A percentile compares a stretch with the other conserved stretches of the same genome.
These are phyloP conservation scores for Scheffersomyces lignicola DNA, from an alignment of 1,139 yeast genomes.

Conservation along the genomic window DNA sequence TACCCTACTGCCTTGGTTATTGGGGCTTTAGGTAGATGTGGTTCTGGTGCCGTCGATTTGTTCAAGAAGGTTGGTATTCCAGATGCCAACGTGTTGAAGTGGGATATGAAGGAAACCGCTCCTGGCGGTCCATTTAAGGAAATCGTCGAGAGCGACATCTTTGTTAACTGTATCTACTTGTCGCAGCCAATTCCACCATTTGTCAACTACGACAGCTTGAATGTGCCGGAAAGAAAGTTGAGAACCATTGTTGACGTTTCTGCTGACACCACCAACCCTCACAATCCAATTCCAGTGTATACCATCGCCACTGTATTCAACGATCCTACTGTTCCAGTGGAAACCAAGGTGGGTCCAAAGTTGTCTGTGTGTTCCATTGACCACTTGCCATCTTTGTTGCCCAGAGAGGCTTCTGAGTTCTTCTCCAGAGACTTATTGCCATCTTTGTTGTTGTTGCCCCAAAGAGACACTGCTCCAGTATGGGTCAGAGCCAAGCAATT, in stretches of 20 bases:
- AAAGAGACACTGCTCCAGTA: constrained; percentile 79
- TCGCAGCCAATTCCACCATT: constrained; percentile 94
- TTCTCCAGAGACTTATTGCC: constrained; percentile 87
- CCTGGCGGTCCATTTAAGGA: constrained; percentile 97
- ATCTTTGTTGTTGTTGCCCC: constrained; percentile 77
- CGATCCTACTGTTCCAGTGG: constrained; percentile 85
- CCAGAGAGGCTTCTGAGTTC: constrained; percentile 95
- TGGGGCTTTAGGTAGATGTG: constrained; percentile 99
- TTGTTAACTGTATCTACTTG: constrained; percentile 92
- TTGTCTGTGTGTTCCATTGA: constrained; percentile 94
- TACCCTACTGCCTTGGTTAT: constrained; percentile 82
- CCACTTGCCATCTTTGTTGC: constrained; percentile 91
- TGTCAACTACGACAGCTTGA: constrained; percentile 66
- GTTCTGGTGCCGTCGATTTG: constrained; percentile 93
- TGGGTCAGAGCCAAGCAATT: constrained; percentile 88
- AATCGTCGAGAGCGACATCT: constrained; percentile 83
- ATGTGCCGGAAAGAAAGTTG: constrained; percentile 65
- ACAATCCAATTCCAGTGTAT: constrained; percentile 95
- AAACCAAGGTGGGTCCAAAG: constrained; percentile 77
- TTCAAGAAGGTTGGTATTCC: constrained; percentile 86
- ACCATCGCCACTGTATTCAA: constrained; percentile 84
- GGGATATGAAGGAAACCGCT: constrained; percentile 98
- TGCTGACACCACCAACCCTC: constrained; percentile 98
- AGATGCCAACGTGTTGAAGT: constrained; percentile 75
- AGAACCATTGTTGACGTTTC: constrained; percentile 95